These are phyloP conservation scores for Candida glucosophila DNA, from an alignment of 1,139 yeast species.

Conservation along the genomic window DNA sequence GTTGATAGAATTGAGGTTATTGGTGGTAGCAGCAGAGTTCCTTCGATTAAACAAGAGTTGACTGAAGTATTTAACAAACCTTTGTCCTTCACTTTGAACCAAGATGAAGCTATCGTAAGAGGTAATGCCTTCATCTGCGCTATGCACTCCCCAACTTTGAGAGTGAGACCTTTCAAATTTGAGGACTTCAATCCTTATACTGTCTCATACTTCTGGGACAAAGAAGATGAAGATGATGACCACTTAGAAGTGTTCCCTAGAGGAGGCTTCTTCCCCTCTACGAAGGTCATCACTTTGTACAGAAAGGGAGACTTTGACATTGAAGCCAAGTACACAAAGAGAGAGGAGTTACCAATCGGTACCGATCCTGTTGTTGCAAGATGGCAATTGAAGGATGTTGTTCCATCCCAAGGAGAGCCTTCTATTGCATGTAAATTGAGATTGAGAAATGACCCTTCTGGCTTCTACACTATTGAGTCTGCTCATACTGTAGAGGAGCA, in stretches of 20 bases:
- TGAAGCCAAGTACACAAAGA: conserved; percentile 79
- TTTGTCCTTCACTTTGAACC: conserved; percentile 92
- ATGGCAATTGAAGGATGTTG: conserved; percentile 85
- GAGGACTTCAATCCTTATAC: conserved; percentile 91
- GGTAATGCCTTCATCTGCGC: conserved; percentile 99
- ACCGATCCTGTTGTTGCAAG: conserved; percentile 62
- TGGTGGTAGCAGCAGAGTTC: conserved; percentile 99
- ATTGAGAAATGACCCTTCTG: conserved; percentile 95
- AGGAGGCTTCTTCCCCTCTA: conserved; percentile 88
- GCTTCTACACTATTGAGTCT: conserved; percentile 86
- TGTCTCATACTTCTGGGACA: conserved; percentile 93
- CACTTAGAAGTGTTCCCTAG: conserved; percentile 95
- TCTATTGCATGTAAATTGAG: conserved; percentile 85
- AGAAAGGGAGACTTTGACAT: conserved; percentile 85
- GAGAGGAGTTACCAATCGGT: conserved; percentile 64
- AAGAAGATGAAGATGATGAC: conserved; percentile 85
- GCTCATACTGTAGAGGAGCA: conserved; percentile 95
- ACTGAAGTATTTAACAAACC: conserved; percentile 77
- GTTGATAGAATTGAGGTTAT: conserved; percentile 88
- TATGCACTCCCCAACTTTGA: conserved; percentile 95
- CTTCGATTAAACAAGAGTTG: conserved; percentile 77
- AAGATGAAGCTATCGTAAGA: conserved; percentile 98
- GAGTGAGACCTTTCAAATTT: conserved; percentile 98
- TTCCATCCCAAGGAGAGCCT: conserved; percentile 65
- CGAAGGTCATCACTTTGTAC: conserved; percentile 90